Conservation (phyloP, 306 rosid species). For the Vigna radiata region DNA sequence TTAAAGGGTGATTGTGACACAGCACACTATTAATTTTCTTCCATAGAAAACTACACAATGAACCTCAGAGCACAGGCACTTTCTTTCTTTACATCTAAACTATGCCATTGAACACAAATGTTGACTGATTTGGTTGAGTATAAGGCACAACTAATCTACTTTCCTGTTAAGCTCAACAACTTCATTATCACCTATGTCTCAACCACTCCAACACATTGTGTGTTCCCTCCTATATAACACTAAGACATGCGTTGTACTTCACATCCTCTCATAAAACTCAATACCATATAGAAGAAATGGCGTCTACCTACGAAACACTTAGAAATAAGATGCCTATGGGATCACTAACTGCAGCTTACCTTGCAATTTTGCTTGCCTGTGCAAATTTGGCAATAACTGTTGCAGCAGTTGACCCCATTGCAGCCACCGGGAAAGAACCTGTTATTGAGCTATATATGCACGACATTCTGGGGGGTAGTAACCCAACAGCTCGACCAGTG, state of each 20-base stretch:
- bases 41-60: too few relatives aligned
- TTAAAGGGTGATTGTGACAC: slow-evolving; percentile 48
- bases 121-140: neutral
- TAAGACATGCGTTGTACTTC: slow-evolving; percentile 20
- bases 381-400: slow-evolving; percentile 41
- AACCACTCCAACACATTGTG: slow-evolving; percentile 56
- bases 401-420: slow-evolving; percentile 57
- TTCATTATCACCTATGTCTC: slow-evolving; percentile 47
- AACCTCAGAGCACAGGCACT: neutral
- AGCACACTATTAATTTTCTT: too few relatives aligned
- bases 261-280: slow-evolving; percentile 31
- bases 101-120: neutral
- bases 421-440: slow-evolving; percentile 61
- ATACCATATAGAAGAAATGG: slow-evolving; percentile 6
- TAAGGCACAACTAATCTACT: slow-evolving; percentile 37
- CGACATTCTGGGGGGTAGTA: slow-evolving; percentile 79
- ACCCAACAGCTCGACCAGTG: slow-evolving; percentile 78
- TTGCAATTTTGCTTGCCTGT: slow-evolving; percentile 44
- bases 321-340: slow-evolving; percentile 49
- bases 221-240: slow-evolving; percentile 39
- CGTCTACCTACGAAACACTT: slow-evolving; percentile 5
- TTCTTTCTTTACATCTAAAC: slow-evolving; percentile 18
- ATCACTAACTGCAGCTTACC: slow-evolving; percentile 40
- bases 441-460: slow-evolving; percentile 81
- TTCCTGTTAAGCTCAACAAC: slow-evolving; percentile 48